Percentiles rank a stretch among this genome's conserved stretches.
Evolutionary conservation across 176 grass and related monocot species (phyloP).

Genomic region (Hyparrhenia diplandra): DNA sequence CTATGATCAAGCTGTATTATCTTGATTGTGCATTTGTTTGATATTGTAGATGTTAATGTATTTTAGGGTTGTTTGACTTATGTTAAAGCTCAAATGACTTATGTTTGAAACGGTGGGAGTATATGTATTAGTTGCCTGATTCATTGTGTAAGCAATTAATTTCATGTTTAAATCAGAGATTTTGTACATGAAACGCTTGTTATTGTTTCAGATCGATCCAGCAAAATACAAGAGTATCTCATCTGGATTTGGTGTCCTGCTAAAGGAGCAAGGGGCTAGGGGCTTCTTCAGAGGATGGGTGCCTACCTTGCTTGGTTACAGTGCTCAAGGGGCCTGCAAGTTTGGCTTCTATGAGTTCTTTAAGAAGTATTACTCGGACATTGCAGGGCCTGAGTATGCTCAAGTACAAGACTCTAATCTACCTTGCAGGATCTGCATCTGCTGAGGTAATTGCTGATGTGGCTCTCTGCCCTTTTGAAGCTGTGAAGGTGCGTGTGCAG

Average conservation of each 20-base stretch:
- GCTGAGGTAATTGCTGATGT: slow-evolving; percentile 98
- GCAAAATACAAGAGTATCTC: slow-evolving; percentile 85
- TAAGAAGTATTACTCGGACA: slow-evolving; percentile 99
- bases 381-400: slow-evolving; percentile 87
- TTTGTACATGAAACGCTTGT: not conserved
- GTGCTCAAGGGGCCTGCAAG: slow-evolving; percentile 94
- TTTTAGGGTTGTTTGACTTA: not conserved
- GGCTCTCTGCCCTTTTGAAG: slow-evolving; percentile 94
- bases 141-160: not conserved
- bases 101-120: not conserved
- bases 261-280: slow-evolving; percentile 82
- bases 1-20: not conserved
- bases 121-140: not conserved
- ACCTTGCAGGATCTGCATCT: slow-evolving; percentile 95
- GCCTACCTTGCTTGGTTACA: slow-evolving; percentile 92
- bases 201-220: slow-evolving; percentile 69
- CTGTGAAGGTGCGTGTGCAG: slow-evolving; percentile 97
- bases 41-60: not conserved
- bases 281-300: slow-evolving; percentile 96
- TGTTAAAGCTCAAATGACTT: not conserved
- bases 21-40: not conserved
- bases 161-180: not conserved
- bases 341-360: slow-evolving; percentile 98
- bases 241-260: slow-evolving; percentile 81
- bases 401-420: slow-evolving; percentile 97